Evolutionary conservation across 345 rosid species (phyloP).

Genomic region (Anacardium occidentale): DNA sequence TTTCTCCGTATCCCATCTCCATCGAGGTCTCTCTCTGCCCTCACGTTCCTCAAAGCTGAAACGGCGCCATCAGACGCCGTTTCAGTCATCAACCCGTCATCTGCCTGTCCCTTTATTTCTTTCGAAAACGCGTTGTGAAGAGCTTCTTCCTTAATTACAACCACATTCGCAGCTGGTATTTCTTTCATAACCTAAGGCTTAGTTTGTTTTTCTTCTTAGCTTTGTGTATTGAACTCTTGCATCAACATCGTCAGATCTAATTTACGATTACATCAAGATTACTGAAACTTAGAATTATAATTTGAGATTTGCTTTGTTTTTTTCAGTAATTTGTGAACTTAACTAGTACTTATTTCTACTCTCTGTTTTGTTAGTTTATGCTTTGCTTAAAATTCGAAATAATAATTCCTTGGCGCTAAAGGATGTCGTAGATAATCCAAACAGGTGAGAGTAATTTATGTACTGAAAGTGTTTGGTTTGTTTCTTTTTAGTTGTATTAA

Average conservation of each 20-base stretch:
- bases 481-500: not conserved
- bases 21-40: no score
- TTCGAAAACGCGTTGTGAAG: not conserved
- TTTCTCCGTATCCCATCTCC: no score
- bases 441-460: not conserved
- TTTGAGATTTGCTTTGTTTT: not conserved
- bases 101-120: not conserved
- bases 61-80: not conserved
- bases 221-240: not conserved
- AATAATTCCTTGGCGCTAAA: not conserved
- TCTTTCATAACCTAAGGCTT: not conserved
- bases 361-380: not conserved
- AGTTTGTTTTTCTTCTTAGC: not conserved
- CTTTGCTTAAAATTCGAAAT: not conserved
- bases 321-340: slow-evolving; percentile 6
- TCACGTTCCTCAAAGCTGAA: not conserved
- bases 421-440: not conserved
- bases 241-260: slow-evolving; percentile 4
- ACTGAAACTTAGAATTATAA: not conserved
- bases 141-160: not conserved
- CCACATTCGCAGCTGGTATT: slow-evolving; percentile 22
- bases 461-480: not conserved
- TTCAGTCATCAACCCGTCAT: not conserved
- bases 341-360: no score
- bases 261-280: slow-evolving; percentile 8